phyloP scores from a whole-genome alignment of 2,329 filamentous ascomycete species.

The Monosporascus sp. region DNA sequence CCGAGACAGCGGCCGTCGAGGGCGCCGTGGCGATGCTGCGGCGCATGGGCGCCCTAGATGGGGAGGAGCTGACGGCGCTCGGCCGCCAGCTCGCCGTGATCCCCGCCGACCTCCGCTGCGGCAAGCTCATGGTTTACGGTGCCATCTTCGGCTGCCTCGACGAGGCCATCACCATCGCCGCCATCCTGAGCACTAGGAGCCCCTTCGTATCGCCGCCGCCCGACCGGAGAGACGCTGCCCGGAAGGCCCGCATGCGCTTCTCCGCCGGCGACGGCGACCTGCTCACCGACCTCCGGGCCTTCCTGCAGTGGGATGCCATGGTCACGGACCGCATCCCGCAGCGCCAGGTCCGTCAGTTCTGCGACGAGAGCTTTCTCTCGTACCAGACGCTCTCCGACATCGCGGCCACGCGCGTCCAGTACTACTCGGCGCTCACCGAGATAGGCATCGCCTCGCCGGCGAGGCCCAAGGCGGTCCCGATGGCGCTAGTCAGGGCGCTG shows the following conservation, averaged over 20 bases:
- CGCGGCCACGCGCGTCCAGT: constrained; percentile 77
- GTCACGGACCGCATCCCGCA: constrained; percentile 51
- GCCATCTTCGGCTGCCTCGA: constrained; percentile 90
- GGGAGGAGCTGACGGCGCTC: constrained; percentile 80
- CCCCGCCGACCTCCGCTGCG: constrained; percentile 85
- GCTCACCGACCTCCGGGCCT: constrained; percentile 79
- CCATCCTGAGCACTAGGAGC: constrained; percentile 82
- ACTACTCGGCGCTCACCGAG: constrained; percentile 78
- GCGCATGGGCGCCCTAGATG: constrained; percentile 84
- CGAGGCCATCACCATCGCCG: constrained; percentile 80
- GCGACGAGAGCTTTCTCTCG: constrained; percentile 78
- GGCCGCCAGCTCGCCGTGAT: constrained; percentile 94
- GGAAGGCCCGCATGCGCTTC: constrained; percentile 70
- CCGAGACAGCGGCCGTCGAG: constrained; percentile 77
- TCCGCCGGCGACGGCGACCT: constrained; percentile 77
- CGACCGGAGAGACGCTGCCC: constrained; percentile 76
- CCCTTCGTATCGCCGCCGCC: constrained; percentile 76
- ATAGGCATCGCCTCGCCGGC: constrained; percentile 64
- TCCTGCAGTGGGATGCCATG: constrained; percentile 73
- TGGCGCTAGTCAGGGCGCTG: constrained; percentile 59
- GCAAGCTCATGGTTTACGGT: constrained; percentile 93
- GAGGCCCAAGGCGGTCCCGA: constrained; percentile 20
- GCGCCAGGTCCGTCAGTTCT: constrained; percentile 67
- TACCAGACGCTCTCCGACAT: constrained; percentile 84
- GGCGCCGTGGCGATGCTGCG: constrained; percentile 73